A percentile compares a stretch with the other conserved stretches of the same genome.
Conservation (phyloP, 192 early-diverging fungal genomes). For the Umbelopsis isabellina region DNA sequence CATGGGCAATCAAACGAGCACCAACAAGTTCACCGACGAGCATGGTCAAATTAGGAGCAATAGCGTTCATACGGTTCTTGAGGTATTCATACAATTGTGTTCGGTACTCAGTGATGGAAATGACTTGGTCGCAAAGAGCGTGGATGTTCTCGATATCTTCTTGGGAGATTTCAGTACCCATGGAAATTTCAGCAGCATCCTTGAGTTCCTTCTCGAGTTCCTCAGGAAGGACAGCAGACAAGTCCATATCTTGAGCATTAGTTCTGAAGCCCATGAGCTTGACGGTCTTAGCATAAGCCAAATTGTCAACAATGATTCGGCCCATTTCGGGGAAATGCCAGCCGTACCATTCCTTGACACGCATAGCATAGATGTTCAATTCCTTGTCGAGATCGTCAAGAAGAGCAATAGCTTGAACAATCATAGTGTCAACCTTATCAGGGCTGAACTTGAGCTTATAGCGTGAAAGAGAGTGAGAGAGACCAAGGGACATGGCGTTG, state of each 20-base stretch:
- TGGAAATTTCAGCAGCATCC: slow-evolving; percentile 97
- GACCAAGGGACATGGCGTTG: slow-evolving; percentile 95
- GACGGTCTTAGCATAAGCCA: slow-evolving; percentile 89
- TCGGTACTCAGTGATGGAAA: slow-evolving; percentile 94
- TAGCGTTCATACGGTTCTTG: slow-evolving; percentile 94
- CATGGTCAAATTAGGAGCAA: slow-evolving; percentile 88
- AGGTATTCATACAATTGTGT: slow-evolving; percentile 95
- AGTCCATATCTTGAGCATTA: slow-evolving; percentile 76
- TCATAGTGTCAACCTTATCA: slow-evolving; percentile 99
- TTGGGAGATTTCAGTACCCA: slow-evolving; percentile 98
- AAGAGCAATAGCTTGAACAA: slow-evolving; percentile 96
- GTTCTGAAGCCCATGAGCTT: slow-evolving; percentile 91
- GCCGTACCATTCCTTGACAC: slow-evolving; percentile 99
- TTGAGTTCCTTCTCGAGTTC: slow-evolving; percentile 91
- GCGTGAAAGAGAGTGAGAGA: slow-evolving; percentile 98
- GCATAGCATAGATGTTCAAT: slow-evolving; percentile 95
- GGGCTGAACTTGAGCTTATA: slow-evolving; percentile 99
- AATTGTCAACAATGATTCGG: slow-evolving; percentile 94
- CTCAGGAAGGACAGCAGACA: slow-evolving; percentile 86
- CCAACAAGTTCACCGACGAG: slow-evolving; percentile 99
- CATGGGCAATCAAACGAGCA: slow-evolving; percentile 96
- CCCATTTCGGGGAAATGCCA: slow-evolving; percentile 99
- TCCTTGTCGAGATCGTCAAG: slow-evolving; percentile 99
- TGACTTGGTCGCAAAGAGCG: slow-evolving; percentile 93
- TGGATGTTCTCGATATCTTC: slow-evolving; percentile 98